Evolutionary conservation across 2,329 filamentous ascomycete species (phyloP).

Genomic region (Sarocladium strictum): DNA sequence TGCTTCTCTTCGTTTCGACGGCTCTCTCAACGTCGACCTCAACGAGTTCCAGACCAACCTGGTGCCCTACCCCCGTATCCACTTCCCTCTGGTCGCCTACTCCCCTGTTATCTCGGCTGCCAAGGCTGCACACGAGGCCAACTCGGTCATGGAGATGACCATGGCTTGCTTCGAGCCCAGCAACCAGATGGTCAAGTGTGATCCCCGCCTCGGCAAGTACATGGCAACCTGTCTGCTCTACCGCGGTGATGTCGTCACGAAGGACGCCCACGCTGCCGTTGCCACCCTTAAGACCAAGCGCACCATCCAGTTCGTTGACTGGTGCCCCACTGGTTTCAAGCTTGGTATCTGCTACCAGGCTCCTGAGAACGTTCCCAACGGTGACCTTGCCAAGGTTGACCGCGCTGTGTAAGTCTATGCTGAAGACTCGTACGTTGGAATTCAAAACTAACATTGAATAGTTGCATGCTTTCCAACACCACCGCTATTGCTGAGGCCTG

Average conservation of each 20-base stretch:
- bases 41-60: constrained; percentile 99
- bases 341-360: constrained; percentile 99
- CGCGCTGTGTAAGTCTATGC: constrained; percentile 77
- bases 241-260: constrained; percentile 95
- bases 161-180: constrained; percentile 99
- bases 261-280: constrained; percentile 88
- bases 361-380: constrained; percentile 91
- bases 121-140: constrained; percentile 96
- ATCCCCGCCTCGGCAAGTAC: constrained; percentile 98
- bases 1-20: constrained; percentile 95
- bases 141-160: constrained; percentile 97
- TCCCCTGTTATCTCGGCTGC: constrained; percentile 88
- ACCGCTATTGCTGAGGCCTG: constrained; percentile 98
- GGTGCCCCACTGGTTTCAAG: constrained; percentile 99
- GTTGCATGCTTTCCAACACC: constrained; percentile 98
- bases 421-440: background rate
- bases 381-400: constrained; percentile 95
- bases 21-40: constrained; percentile 96
- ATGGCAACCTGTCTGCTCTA: constrained; percentile 98
- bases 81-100: constrained; percentile 98
- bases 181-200: constrained; percentile 99
- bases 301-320: constrained; percentile 98
- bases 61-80: constrained; percentile 96
- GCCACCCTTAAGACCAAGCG: constrained; percentile 98
- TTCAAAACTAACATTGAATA: constrained; percentile 29